Conservation (phyloP, 345 rosid genomes). For the Camelina neglecta region DNA sequence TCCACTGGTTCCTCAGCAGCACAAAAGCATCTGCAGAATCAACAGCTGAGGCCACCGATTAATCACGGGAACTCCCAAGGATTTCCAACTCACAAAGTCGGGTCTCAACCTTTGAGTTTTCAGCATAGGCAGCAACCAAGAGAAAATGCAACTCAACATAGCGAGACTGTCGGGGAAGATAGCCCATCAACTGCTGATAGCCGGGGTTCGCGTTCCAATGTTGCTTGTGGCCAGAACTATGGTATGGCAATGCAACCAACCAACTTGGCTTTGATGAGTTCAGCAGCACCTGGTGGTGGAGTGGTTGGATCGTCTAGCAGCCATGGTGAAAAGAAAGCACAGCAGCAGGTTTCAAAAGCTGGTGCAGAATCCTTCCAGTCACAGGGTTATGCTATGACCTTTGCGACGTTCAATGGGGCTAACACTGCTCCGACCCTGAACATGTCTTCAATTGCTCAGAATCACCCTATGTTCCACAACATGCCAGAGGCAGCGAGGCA, state of each 20-base stretch:
- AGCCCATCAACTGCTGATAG: slow-evolving; percentile 85
- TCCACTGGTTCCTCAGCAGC: slow-evolving; percentile 77
- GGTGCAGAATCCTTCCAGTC: slow-evolving; percentile 65
- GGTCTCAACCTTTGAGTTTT: slow-evolving; percentile 58
- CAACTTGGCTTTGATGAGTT: slow-evolving; percentile 69
- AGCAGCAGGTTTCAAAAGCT: slow-evolving; percentile 59
- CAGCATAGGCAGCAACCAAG: slow-evolving; percentile 69
- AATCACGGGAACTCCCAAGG: slow-evolving; percentile 63
- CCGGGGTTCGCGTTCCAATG: slow-evolving; percentile 63
- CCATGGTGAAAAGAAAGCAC: slow-evolving; percentile 71
- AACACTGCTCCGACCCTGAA: slow-evolving; percentile 59
- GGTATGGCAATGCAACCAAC: slow-evolving; percentile 64
- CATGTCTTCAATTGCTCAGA: slow-evolving; percentile 75
- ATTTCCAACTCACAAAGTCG: slow-evolving; percentile 64
- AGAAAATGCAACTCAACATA: slow-evolving; percentile 66
- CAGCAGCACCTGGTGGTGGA: slow-evolving; percentile 59
- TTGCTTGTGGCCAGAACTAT: slow-evolving; percentile 67
- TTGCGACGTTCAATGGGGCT: slow-evolving; percentile 69
- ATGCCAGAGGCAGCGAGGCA: slow-evolving; percentile 77
- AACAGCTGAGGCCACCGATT: slow-evolving; percentile 61
- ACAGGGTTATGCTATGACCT: slow-evolving; percentile 93
- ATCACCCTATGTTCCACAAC: slow-evolving; percentile 75
- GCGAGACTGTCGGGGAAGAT: slow-evolving; percentile 75
- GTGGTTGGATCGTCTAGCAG: slow-evolving; percentile 48
- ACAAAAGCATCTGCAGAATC: slow-evolving; percentile 82